These are phyloP conservation scores for Xylariomycetidae sp. DNA, from an alignment of 2,329 filamentous ascomycete genomes.

Conservation along the genomic window DNA sequence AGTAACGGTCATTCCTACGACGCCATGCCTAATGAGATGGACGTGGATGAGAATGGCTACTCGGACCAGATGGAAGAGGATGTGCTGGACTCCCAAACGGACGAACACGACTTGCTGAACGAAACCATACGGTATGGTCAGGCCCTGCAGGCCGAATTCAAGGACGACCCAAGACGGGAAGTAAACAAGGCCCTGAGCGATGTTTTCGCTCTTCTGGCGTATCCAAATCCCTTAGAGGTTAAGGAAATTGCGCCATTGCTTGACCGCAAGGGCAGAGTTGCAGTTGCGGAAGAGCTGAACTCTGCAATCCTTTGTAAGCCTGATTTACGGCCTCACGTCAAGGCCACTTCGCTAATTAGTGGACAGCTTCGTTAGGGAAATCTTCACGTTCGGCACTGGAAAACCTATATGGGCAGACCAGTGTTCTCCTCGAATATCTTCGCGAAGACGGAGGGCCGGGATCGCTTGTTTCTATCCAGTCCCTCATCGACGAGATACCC, in stretches of 20 bases:
- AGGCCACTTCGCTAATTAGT: neutral
- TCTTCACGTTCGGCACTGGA: constrained; percentile 82
- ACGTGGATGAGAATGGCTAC: constrained; percentile 33
- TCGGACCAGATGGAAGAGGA: constrained; percentile 52
- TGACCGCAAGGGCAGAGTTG: constrained; percentile 65
- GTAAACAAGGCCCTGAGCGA: constrained; percentile 70
- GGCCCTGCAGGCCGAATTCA: constrained; percentile 71
- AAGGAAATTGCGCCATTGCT: constrained; percentile 70
- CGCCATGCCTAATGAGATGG: constrained; percentile 52
- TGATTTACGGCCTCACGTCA: neutral
- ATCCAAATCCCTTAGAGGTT: constrained; percentile 71
- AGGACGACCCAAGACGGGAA: constrained; percentile 61
- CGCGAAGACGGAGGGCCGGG: constrained; percentile 73
- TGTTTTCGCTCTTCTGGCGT: constrained; percentile 84
- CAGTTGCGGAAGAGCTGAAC: constrained; percentile 89
- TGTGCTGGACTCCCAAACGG: constrained; percentile 21
- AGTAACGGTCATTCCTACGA: constrained; percentile 34
- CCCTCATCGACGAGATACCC: constrained; percentile 42
- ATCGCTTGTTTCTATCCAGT: constrained; percentile 65
- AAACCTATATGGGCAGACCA: constrained; percentile 78
- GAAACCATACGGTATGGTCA: constrained; percentile 76
- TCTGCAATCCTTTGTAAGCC: constrained; percentile 80
- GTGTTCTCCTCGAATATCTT: constrained; percentile 76
- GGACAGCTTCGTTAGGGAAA: constrained; percentile 77
- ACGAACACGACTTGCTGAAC: constrained; percentile 46